Conservation (phyloP, 2,329 filamentous ascomycete species). For the Diaporthe ilicicola region DNA sequence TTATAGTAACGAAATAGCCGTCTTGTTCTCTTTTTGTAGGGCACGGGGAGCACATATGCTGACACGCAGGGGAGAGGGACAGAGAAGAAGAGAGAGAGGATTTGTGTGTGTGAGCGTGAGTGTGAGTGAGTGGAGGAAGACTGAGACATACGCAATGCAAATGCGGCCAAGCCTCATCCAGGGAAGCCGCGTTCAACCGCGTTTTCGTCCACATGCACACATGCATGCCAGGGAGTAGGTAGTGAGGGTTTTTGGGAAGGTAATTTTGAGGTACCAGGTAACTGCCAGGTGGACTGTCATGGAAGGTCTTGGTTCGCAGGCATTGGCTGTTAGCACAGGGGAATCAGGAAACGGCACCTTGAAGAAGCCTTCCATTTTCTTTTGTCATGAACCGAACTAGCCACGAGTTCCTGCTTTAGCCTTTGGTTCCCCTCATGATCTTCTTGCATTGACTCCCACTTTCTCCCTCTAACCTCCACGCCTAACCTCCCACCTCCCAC, state of each 20-base stretch:
- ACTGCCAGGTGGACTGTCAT: neutral
- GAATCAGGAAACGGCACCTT: neutral
- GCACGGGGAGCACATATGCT: neutral
- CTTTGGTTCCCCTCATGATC: conserved; percentile 1
- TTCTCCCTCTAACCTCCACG: neutral
- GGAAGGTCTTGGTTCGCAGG: neutral
- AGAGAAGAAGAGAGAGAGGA: neutral
- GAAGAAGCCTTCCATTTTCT: neutral
- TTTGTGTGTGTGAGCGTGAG: neutral
- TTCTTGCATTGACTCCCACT: neutral
- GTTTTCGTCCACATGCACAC: neutral
- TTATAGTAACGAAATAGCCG: neutral
- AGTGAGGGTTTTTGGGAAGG: too few relatives aligned
- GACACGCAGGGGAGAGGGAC: too few relatives aligned
- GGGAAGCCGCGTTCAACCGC: conserved; percentile 15
- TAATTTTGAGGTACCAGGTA: too few relatives aligned
- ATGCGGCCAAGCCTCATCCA: conserved; percentile 6
- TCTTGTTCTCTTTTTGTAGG: neutral
- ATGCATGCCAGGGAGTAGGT: too few relatives aligned
- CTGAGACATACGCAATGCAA: neutral
- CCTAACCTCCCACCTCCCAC: neutral
- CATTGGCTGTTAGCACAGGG: neutral
- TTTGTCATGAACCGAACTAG: neutral
- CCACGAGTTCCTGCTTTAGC: conserved; percentile 23
- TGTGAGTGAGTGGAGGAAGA: too few relatives aligned